A percentile compares a stretch with the other conserved stretches of the same genome.
Evolutionary conservation across 2,329 filamentous ascomycete species (phyloP).

Genomic region (Aspergillaceae sp.): DNA sequence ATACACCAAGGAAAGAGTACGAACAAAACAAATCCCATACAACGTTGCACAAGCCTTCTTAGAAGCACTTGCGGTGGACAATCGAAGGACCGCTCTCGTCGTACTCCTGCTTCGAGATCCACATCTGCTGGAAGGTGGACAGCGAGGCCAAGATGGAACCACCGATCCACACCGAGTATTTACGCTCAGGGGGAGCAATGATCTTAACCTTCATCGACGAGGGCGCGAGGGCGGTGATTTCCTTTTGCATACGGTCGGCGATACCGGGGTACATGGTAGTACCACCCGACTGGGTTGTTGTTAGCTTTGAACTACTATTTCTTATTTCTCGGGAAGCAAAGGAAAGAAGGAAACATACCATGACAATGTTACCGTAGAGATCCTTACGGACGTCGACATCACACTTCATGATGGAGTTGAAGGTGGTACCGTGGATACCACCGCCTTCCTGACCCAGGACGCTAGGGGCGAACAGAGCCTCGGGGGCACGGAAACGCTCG

Average conservation of each 20-base stretch:
- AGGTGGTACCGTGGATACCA: conserved; percentile 98
- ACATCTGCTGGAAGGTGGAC: conserved; percentile 99
- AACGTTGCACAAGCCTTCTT: conserved; percentile 45
- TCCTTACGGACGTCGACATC: conserved; percentile 99
- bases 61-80: conserved; percentile 99
- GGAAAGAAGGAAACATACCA: conserved; percentile 57
- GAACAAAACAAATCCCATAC: conserved; percentile 14
- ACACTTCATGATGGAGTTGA: conserved; percentile 99
- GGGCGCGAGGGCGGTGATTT: conserved; percentile 97
- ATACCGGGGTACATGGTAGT: conserved; percentile 99
- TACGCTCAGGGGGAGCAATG: conserved; percentile 98
- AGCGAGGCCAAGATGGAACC: conserved; percentile 99
- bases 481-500: conserved; percentile 99
- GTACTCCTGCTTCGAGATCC: conserved; percentile 99
- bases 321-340: conserved; percentile 7
- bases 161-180: conserved; percentile 99
- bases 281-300: conserved; percentile 73
- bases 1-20: conserved; percentile 36
- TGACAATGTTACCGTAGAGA: conserved; percentile 99
- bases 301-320: conserved; percentile 6
- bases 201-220: conserved; percentile 99
- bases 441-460: conserved; percentile 97
- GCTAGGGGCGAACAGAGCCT: conserved; percentile 98
- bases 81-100: conserved; percentile 99
- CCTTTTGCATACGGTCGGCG: conserved; percentile 99